These are phyloP conservation scores for Trametes maxima DNA, from an alignment of 768 basidiomycete species.

Conservation along the genomic window DNA sequence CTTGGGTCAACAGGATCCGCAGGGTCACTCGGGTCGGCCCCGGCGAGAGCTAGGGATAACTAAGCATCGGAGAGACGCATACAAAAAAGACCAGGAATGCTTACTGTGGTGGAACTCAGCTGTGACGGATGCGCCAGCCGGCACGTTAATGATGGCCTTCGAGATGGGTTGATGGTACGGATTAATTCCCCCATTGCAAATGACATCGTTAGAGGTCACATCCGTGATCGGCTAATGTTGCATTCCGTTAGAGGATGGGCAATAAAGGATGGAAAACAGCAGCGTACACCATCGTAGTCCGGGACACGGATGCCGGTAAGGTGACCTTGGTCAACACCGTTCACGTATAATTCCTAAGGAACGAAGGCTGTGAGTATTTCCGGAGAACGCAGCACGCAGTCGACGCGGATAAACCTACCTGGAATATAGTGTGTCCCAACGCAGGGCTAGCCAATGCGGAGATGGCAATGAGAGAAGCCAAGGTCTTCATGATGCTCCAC, in stretches of 20 bases:
- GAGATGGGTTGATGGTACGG: conserved; percentile 53
- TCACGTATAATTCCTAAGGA: conserved; percentile 49
- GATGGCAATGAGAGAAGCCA: conserved; percentile 29
- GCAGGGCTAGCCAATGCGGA: conserved; percentile 37
- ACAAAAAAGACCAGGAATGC: neutral
- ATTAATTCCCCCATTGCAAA: conserved; percentile 64
- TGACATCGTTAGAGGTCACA: conserved; percentile 55
- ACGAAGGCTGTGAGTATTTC: neutral
- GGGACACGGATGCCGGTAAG: conserved; percentile 48
- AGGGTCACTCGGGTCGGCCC: conserved; percentile 49
- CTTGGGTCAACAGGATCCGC: conserved; percentile 50
- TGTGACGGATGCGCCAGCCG: conserved; percentile 55
- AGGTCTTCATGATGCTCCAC: conserved; percentile 21
- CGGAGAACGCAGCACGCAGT: neutral
- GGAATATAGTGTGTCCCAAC: conserved; percentile 56
- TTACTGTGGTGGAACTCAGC: conserved; percentile 54
- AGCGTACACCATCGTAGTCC: conserved; percentile 49
- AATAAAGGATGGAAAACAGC: neutral
- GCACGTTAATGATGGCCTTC: conserved; percentile 45
- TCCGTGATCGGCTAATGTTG: conserved; percentile 52
- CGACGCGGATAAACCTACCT: conserved; percentile 34
- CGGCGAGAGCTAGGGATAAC: conserved; percentile 33
- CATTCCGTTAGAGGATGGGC: neutral
- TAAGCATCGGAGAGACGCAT: neutral
- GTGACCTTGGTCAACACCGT: conserved; percentile 52